Percentiles rank a stretch among this genome's conserved stretches.
These are phyloP conservation scores for Eutypella sp. DNA, from an alignment of 2,329 filamentous ascomycete genomes.

Conservation along the genomic window DNA sequence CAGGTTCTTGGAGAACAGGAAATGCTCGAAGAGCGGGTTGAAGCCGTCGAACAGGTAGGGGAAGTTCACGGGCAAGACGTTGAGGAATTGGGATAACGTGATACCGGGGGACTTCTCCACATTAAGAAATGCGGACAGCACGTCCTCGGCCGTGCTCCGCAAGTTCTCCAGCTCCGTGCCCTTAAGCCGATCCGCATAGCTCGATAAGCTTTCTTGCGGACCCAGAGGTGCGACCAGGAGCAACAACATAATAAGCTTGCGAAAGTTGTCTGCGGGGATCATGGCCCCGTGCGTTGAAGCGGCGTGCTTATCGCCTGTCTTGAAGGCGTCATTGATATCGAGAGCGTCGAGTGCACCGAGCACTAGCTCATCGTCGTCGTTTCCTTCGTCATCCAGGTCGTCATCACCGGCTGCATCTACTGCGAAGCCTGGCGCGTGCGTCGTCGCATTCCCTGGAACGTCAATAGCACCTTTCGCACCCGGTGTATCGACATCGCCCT, in stretches of 20 bases:
- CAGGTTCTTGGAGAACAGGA: constrained; percentile 68
- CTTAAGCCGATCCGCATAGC: constrained; percentile 51
- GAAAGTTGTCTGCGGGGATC: constrained; percentile 69
- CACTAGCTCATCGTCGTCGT: constrained; percentile 58
- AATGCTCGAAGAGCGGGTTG: constrained; percentile 66
- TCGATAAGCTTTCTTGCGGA: constrained; percentile 59
- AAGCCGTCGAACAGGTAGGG: constrained; percentile 66
- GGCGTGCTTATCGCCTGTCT: constrained; percentile 40
- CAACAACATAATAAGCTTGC: constrained; percentile 65
- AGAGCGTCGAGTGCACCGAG: constrained; percentile 65
- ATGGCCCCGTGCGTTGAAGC: constrained; percentile 57
- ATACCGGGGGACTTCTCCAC: constrained; percentile 61
- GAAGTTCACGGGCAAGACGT: constrained; percentile 53
- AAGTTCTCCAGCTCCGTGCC: constrained; percentile 55
- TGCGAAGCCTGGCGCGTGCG: constrained; percentile 36
- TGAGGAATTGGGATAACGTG: constrained; percentile 56
- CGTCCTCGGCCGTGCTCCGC: constrained; percentile 55
- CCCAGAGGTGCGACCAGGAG: constrained; percentile 61
- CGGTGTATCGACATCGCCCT: constrained; percentile 2
- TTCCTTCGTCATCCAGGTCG: constrained; percentile 35
- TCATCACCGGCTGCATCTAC: constrained; percentile 41
- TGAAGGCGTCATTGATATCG: constrained; percentile 58
- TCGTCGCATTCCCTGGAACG: constrained; percentile 3
- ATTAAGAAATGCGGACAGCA: constrained; percentile 61
- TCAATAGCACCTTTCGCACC: constrained; percentile 4